Base-by-base conservation (phyloP, 176 grass and related monocot species). In the Areca catechu region DNA sequence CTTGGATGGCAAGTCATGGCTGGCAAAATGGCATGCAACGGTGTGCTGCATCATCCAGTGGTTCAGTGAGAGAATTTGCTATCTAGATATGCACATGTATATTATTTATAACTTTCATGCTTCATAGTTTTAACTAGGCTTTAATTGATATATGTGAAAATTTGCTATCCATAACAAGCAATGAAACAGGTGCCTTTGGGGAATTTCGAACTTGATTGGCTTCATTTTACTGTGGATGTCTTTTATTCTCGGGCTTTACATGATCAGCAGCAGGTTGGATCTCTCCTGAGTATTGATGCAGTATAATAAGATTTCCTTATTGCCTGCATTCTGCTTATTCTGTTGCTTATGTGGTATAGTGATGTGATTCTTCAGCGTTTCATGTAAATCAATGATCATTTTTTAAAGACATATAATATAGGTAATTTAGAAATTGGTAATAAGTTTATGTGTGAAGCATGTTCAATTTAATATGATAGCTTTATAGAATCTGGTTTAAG, bases 11-110 rank as follows among this genome's bases (percentile, higher is more conserved):
- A 96, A 96, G 74, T 75, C 15, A 88, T 83, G 77, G 86, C 92
- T 77, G 92, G 92, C 60, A 86, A 85, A 79, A 90, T 76, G 82
- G 92, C 69, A 90, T 96, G 86, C 91, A 96, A 61, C 81, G 91
- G 64, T 96, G 91, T 76, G 91, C 77, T 54, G 86, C 86, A 79
- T 90, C 91, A 68, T 74, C 71, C 83, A 96, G 53, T 96, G 91
- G 91, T 90, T 96, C 65, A 90, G 72, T 76, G 86, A 96, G 65
- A 82, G 91, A 63, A 80, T 96, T 86, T 85, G 66, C 86, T 96
- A 4, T 82, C 91, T 61, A 90, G 86, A 96, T 96, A 96, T 86
- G 86, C 91, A 20, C 91, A 96, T 79, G 91, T 96, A 81, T 73
- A 54, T 78, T 85, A 24, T 74, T 37, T 50, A 7, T 19, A 3